Evolutionary conservation across 305 asterid genomes (phyloP).

Genomic region (Rubia tinctorum): DNA sequence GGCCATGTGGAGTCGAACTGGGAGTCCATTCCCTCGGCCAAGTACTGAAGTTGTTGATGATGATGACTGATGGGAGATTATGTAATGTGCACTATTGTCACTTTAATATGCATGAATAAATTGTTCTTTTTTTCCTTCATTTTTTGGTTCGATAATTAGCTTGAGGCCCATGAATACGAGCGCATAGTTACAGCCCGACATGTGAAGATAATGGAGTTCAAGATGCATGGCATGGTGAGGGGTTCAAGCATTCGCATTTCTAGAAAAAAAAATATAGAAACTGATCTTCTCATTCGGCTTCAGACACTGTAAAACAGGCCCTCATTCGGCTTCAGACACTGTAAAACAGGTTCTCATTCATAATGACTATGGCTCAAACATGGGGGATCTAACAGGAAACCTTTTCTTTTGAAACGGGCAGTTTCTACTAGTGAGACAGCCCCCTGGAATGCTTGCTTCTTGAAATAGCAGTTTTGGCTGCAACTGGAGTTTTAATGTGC

Average conservation of each 20-base stretch:
- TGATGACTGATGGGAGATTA: neutral
- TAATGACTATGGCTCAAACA: neutral
- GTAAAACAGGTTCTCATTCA: too few species aligned
- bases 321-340: too few species aligned
- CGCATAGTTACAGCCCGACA: too few species aligned
- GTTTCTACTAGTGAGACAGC: conserved; percentile 39
- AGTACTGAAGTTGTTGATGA: conserved; percentile 30
- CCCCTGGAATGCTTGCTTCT: conserved; percentile 44
- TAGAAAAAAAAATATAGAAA: too few species aligned
- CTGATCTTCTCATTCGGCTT: too few species aligned
- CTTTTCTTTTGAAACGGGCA: neutral
- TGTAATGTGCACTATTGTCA: neutral
- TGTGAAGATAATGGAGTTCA: too few species aligned
- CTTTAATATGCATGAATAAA: conserved; percentile 1
- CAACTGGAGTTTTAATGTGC: conserved; percentile 37
- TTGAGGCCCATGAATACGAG: too few species aligned
- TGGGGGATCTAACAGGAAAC: neutral
- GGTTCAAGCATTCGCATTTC: too few species aligned
- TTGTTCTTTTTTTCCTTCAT: neutral
- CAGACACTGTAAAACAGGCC: too few species aligned
- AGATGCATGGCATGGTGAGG: too few species aligned
- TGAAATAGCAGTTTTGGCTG: conserved; percentile 28
- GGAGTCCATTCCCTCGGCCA: conserved; percentile 60
- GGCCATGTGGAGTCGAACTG: conserved; percentile 31
- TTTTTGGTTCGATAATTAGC: neutral